Percentiles rank a stretch among this genome's conserved stretches.
Evolutionary conservation across 176 grass and related monocot genomes (phyloP).

Genomic region (Zizania latifolia): DNA sequence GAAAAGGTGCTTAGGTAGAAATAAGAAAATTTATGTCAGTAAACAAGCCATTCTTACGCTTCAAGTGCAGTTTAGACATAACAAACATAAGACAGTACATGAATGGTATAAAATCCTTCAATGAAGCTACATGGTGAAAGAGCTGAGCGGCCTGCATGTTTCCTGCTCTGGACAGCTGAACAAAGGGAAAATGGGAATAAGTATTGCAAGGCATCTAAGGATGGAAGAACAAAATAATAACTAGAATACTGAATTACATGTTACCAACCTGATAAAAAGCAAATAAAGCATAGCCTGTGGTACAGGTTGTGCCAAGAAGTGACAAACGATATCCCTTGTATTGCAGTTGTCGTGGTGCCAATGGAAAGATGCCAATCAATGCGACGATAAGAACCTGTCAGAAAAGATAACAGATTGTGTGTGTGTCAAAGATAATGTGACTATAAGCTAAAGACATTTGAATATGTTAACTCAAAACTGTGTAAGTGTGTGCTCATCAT

Average conservation of each 20-base stretch:
- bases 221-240: not conserved
- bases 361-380: slow-evolving; percentile 76
- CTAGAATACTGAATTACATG: slow-evolving; percentile 15
- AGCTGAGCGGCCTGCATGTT: slow-evolving; percentile 49
- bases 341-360: slow-evolving; percentile 56
- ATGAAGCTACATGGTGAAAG: slow-evolving; percentile 63
- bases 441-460: not conserved
- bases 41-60: slow-evolving; percentile 62
- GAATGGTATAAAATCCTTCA: slow-evolving; percentile 89
- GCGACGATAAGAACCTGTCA: slow-evolving; percentile 72
- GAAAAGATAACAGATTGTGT: slow-evolving; percentile 7
- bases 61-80: slow-evolving; percentile 80
- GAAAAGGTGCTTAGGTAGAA: slow-evolving; percentile 14
- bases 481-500: not conserved
- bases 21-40: slow-evolving; percentile 5
- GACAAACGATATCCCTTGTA: slow-evolving; percentile 78
- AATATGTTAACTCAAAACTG: not conserved
- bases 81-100: slow-evolving; percentile 87
- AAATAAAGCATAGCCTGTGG: slow-evolving; percentile 67
- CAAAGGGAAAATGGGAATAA: slow-evolving; percentile 22
- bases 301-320: slow-evolving; percentile 83
- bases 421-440: slow-evolving; percentile 3
- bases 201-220: not conserved
- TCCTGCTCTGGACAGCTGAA: slow-evolving; percentile 79
- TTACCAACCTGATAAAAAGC: slow-evolving; percentile 59